A percentile compares a stretch with the other conserved stretches of the same genome.
Conservation (phyloP, 768 basidiomycete species). For the Leccinum aurantiacum region DNA sequence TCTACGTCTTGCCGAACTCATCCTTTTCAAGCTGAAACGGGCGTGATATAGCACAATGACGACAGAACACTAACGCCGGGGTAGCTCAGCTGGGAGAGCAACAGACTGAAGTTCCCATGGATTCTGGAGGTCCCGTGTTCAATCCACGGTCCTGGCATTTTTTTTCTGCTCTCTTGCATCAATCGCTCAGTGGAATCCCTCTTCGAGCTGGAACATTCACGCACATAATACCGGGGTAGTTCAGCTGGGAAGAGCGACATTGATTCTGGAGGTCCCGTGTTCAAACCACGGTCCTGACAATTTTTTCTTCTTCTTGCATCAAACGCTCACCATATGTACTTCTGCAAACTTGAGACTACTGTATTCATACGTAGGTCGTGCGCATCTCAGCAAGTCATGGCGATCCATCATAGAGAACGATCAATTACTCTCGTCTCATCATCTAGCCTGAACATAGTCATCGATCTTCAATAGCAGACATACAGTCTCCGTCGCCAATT, state of each 20-base stretch:
- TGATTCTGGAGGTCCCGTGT: slow-evolving; percentile 73
- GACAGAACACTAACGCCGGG: slow-evolving; percentile 1
- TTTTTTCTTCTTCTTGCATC: slow-evolving; percentile 13
- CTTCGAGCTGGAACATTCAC: too few relatives aligned
- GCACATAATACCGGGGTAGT: slow-evolving; percentile 52
- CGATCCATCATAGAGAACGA: not conserved
- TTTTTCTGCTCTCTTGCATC: too few relatives aligned
- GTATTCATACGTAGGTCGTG: not conserved
- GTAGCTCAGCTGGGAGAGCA: slow-evolving; percentile 79
- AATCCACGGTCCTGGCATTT: slow-evolving; percentile 73
- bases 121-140: slow-evolving; percentile 72
- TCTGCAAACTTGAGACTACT: too few relatives aligned
- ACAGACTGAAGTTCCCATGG: slow-evolving; percentile 61
- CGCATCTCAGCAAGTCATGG: not conserved
- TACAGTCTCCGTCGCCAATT: slow-evolving; percentile 97
- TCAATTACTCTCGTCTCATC: slow-evolving; percentile 13
- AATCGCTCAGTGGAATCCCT: too few relatives aligned
- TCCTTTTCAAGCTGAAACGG: too few relatives aligned
- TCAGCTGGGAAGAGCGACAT: slow-evolving; percentile 76
- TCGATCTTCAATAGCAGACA: slow-evolving; percentile 94
- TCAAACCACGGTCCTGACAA: slow-evolving; percentile 78
- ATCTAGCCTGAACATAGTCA: slow-evolving; percentile 84
- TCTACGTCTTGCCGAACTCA: too few relatives aligned
- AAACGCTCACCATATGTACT: not conserved
- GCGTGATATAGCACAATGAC: too few relatives aligned